These are phyloP conservation scores for Fusarium sp. DNA, from an alignment of 2,329 filamentous ascomycete species.

Conservation along the genomic window DNA sequence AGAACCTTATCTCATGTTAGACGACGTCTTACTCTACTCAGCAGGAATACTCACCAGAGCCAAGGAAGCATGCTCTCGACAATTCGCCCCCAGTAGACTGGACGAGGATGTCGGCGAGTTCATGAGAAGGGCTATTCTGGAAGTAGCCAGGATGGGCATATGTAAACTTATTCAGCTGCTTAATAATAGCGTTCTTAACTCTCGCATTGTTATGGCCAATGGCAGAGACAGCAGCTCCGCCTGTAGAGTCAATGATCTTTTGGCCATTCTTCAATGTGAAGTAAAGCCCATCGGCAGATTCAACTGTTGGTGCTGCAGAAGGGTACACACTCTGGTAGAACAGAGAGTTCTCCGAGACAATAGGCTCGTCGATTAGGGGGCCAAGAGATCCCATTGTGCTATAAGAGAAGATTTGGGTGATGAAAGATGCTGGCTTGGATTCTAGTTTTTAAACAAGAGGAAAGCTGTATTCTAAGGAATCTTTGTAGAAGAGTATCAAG, in stretches of 20 bases:
- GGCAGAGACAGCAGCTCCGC: background rate
- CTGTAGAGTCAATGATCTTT: background rate
- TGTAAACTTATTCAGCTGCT: background rate
- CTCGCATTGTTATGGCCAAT: background rate
- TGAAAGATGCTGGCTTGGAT: background rate
- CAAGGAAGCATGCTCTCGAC: background rate
- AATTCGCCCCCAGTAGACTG: background rate
- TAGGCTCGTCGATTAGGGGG: background rate
- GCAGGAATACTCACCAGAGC: background rate
- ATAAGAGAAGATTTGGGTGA: background rate
- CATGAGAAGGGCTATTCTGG: background rate
- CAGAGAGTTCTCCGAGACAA: background rate
- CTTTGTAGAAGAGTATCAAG: background rate
- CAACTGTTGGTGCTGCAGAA: background rate
- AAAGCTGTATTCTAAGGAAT: fast-evolving
- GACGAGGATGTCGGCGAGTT: background rate
- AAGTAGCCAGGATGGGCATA: background rate
- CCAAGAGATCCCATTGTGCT: background rate
- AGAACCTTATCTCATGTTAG: background rate
- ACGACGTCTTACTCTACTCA: background rate
- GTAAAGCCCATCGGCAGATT: background rate
- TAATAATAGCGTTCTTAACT: background rate
- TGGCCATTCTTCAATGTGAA: background rate
- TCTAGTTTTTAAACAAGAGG: background rate
- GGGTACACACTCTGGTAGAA: background rate